Evolutionary conservation across 371 early-diverging fungal genomes (phyloP), one percentile per base, ranked within the genome.

Genomic region (Mucor irregularis): DNA sequence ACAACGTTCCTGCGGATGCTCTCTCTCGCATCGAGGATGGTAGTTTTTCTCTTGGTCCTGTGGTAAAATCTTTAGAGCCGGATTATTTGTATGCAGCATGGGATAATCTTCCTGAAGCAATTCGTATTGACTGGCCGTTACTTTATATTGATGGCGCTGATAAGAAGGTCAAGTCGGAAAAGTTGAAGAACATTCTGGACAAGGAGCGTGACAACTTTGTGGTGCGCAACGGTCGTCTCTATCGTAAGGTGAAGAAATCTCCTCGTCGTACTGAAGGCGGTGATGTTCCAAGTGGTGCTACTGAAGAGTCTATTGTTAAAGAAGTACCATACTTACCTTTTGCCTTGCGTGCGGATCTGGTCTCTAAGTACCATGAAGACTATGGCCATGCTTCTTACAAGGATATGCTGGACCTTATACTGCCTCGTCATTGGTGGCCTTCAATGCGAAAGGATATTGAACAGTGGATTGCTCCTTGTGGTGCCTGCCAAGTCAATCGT

Each of bases 1-100:
- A 58, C 0, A 70, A 73, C 16, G 17, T 44, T 6, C 61, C 71
- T 1, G 64, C 69, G 0, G 67, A 74, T 58, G 46, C 58, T 0
- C 50, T 69, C 1, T 70, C 69, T 1, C 33, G 61, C 14, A 14
- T 57, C 0, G 39, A 64, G 7, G 55, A 37, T 29, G 44, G 37
- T 44, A 40, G 42, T 44, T 26, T 38, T 43, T 11, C 28, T 3
- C 10, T 43, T 1, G 4, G 19, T 0, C 55, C 55, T 26, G 55
- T 35, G 16, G 4, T 33, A 1, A 24, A 30, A 3, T 49, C 54
- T 21, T 42, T 63, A 22, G 58, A 68, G 24, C 63, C 68, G 8
- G 34, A 60, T 16, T 68, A 48, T 21, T 19, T 68, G 2, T 63
- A 61, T 47, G 47, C 60, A 7, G 16, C 29, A 28, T 42, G 28